Conservation (phyloP, 352 stramenopile species). For the Pythium angustatum region DNA sequence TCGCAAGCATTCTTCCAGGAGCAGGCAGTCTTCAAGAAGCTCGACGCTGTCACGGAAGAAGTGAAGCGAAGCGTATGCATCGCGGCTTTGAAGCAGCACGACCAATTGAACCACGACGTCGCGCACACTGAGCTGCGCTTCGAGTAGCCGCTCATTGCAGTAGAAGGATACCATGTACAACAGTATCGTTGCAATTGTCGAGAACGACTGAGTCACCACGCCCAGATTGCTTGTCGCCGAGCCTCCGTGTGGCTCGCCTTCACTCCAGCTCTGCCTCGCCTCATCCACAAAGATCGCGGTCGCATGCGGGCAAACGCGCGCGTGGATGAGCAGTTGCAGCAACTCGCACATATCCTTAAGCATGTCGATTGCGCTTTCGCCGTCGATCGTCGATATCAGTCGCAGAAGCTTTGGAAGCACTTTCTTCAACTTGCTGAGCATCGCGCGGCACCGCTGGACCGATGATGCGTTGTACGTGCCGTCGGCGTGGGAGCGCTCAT, state of each 20-base stretch:
- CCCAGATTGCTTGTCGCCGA: not conserved
- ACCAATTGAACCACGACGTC: slow-evolving; percentile 26
- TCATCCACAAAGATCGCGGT: slow-evolving; percentile 27
- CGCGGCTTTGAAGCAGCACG: slow-evolving; percentile 27
- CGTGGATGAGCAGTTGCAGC: slow-evolving; percentile 29
- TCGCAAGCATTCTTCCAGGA: slow-evolving; percentile 31
- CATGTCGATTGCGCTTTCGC: slow-evolving; percentile 13
- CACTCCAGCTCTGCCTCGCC: not conserved
- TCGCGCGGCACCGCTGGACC: slow-evolving; percentile 25
- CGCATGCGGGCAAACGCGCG: slow-evolving; percentile 26
- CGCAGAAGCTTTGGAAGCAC: slow-evolving; percentile 30
- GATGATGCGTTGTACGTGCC: slow-evolving; percentile 19
- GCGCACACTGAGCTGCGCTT: slow-evolving; percentile 19
- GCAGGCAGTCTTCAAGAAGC: slow-evolving; percentile 34
- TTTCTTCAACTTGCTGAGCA: slow-evolving; percentile 32
- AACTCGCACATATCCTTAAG: slow-evolving; percentile 30
- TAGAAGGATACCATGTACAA: slow-evolving; percentile 34
- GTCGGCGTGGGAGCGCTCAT: slow-evolving; percentile 30
- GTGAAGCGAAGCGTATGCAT: slow-evolving; percentile 30
- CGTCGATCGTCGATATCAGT: slow-evolving; percentile 11
- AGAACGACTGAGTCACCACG: slow-evolving; percentile 24
- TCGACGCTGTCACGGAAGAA: slow-evolving; percentile 31
- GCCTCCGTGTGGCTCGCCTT: not conserved
- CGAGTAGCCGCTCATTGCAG: slow-evolving; percentile 23
- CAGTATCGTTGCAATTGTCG: slow-evolving; percentile 32